Base-by-base conservation (phyloP, 1,284 basidiomycete species). In the Paramarasmius palmivorus region DNA sequence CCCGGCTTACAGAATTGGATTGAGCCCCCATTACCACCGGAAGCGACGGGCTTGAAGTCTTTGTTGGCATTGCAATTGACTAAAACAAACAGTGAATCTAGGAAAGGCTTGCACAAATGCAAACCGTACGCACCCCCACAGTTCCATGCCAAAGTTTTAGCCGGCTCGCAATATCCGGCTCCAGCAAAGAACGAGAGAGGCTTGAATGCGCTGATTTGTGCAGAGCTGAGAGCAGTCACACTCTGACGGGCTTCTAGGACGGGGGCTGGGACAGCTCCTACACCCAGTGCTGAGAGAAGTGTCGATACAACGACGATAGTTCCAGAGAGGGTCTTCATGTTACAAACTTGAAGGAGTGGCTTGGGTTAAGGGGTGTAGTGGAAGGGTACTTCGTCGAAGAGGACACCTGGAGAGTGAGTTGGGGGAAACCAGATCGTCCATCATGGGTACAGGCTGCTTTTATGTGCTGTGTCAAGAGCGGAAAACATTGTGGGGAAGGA, bases 21-120 rank as follows among this genome's bases (percentile, higher is more conserved):
- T 6, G 40, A 47, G n/a, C 61, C 56, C 0, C 83, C 83, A 59
- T 88, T 76, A 1, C 85, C 86, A 34, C 86, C 86, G 0, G 82
- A 74, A 8, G 83, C 84, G 2, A 81, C 67, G 0, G 83, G 79
- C 23, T 74, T 46, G 62, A 88, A 88, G 3, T 61, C 68, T 0
- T 79, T 61, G 59, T 83, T 85, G 6, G 74, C 78, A 25, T 75
- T 51, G 60, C 86, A 88, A 52, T 76, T 75, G 0, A 62, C 82
- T 83, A 45, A n/a, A 19, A 29, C n/a, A n/a, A n/a, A n/a, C n/a
- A n/a, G n/a, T n/a, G 15, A 19, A 22, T 25, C 17, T 14, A 3
- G 23, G 41, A 19, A 14, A 26, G 49, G 26, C 23, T 22, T 23
- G 17, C 26, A 50, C 37, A 25, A 12, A 50, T 20, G n/a, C 7